Base-by-base conservation (phyloP, 352 stramenopile species). In the Phytophthora vignae region DNA sequence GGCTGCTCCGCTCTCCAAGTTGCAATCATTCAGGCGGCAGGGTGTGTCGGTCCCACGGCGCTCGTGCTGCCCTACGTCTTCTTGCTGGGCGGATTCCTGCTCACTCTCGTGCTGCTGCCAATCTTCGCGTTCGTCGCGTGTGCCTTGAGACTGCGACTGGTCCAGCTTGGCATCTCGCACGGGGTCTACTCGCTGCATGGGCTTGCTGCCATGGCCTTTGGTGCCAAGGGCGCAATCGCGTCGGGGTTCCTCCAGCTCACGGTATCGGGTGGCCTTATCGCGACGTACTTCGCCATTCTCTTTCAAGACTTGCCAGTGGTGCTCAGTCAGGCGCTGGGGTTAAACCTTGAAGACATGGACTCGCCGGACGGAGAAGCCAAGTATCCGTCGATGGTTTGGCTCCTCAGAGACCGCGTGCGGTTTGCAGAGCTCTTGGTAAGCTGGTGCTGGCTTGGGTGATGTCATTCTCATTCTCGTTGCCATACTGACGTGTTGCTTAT, bases 111-210 rank as follows among this genome's bases (percentile, higher is more conserved):
- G 12, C 55, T 87, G 38, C 3, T 84, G 11, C 31, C 76, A 9
- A 76, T 83, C 38, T 75, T 86, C 17, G 68, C 55, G 8, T 42
- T 85, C 38, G 66, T 73, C n/a, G 76, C 73, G 3, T 75, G 77
- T 55, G 52, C 44, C 0, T 61, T 74, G 11, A 72, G 70, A 42
- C 67, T 82, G 12, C 63, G 76, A 22, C 73, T 90, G 27, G 68
- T 90, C 11, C 75, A 86, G 36, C 48, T 90, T 22, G 76, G 82
- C 1, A 79, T 88, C 7, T 73, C 74, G 2, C 70, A 88, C 25
- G 82, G 82, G 17, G 75, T 85, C 42, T 90, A 90, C 69, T 90
- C 82, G 25, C 60, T 90, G 14, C 82, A 86, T 49, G 79, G 82
- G 38, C 64, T 90, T 27, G 82, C 73, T 1, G 77, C 77, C 42